Evolutionary conservation across 2,329 filamentous ascomycete genomes (phyloP).

Genomic region (Cladosporium colombiae): DNA sequence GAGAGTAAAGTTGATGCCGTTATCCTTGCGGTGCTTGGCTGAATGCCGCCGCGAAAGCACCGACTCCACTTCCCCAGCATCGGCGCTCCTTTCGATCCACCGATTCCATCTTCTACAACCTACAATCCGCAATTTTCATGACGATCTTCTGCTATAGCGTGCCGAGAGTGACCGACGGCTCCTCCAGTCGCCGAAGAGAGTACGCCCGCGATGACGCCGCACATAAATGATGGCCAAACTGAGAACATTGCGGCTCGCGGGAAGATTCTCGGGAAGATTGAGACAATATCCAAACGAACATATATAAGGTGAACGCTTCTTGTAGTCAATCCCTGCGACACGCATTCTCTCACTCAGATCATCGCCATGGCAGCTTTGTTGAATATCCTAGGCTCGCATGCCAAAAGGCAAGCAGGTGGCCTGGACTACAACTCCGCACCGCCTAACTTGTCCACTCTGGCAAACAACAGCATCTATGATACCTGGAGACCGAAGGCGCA

Average conservation of each 20-base stretch:
- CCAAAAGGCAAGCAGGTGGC: conserved; percentile 11
- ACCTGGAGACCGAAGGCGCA: conserved; percentile 43
- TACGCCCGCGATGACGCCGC: conserved; percentile 19
- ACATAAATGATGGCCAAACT: not conserved
- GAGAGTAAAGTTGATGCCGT: conserved; percentile 3
- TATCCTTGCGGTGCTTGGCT: not conserved
- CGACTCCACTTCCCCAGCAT: conserved; percentile 3
- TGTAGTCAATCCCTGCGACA: not conserved
- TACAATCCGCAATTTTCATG: conserved; percentile 13
- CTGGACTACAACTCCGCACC: conserved; percentile 40
- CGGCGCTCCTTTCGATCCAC: not conserved
- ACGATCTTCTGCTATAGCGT: conserved; percentile 13
- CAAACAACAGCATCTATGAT: conserved; percentile 34
- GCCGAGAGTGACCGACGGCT: conserved; percentile 5
- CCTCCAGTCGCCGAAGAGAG: conserved; percentile 16
- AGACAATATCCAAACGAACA: not conserved
- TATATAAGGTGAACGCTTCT: not conserved
- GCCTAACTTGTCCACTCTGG: conserved; percentile 43
- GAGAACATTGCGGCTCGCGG: not conserved
- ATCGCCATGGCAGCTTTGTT: conserved; percentile 6
- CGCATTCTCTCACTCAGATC: not conserved
- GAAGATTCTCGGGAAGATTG: not conserved
- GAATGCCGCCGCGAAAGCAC: conserved; percentile 1
- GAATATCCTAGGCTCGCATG: not conserved
- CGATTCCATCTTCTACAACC: conserved; percentile 11